phyloP scores from a whole-genome alignment of 2,329 filamentous ascomycete species.

The Lasiodiplodia citricola region DNA sequence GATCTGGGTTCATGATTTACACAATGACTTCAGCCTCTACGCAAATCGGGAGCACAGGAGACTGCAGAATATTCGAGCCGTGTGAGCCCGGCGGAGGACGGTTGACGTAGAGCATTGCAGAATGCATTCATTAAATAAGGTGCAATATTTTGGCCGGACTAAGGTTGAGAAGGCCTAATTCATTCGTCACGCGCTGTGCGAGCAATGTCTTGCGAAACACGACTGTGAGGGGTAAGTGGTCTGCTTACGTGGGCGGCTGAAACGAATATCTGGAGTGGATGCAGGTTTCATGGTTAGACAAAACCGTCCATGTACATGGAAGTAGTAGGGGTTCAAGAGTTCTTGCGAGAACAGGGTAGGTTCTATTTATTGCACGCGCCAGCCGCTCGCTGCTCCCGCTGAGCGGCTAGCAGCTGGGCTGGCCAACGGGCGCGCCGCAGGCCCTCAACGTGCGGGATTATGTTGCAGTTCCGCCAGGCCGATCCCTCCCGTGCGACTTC shows the following conservation, averaged over 20 bases:
- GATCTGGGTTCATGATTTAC: background rate
- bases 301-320: background rate
- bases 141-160: too few relatives aligned
- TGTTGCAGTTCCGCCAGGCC: slow-evolving; percentile 16
- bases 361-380: slow-evolving; percentile 6
- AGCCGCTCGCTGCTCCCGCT: slow-evolving; percentile 16
- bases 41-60: background rate
- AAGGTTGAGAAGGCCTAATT: too few relatives aligned
- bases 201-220: background rate
- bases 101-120: too few relatives aligned
- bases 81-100: too few relatives aligned
- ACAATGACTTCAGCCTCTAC: background rate
- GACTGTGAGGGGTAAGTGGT: background rate
- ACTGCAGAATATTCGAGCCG: too few relatives aligned
- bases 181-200: too few relatives aligned
- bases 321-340: background rate
- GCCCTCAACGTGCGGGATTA: slow-evolving; percentile 16
- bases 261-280: background rate
- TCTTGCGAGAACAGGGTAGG: background rate
- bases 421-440: slow-evolving; percentile 4
- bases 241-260: background rate
- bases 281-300: background rate
- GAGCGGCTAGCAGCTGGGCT: background rate
- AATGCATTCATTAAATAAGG: too few relatives aligned
- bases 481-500: slow-evolving; percentile 23